A percentile compares a stretch with the other conserved stretches of the same genome.
phyloP scores from a whole-genome alignment of 129 eudicot species.

The Flaveria brownii region DNA sequence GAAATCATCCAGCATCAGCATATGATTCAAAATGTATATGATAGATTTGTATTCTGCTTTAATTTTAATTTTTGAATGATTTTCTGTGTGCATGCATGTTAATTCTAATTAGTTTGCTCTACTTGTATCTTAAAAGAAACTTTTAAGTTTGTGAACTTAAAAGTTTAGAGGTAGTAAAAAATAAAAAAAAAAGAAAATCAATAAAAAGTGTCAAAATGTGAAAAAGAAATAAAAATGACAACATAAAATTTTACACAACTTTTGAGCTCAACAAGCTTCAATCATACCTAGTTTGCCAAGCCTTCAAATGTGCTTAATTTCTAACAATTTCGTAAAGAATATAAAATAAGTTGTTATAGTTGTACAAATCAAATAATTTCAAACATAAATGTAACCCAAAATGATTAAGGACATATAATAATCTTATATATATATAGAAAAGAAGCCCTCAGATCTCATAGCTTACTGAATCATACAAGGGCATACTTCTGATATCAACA shows the following conservation, averaged over 20 bases:
- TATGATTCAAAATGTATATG: too few relatives aligned
- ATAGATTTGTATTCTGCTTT: too few relatives aligned
- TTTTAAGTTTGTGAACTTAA: too few relatives aligned
- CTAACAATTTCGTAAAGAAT: neutral
- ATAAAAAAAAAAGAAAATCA: too few relatives aligned
- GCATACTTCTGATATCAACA: neutral
- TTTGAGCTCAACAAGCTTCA: constrained; percentile 33
- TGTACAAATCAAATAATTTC: neutral
- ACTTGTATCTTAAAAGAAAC: too few relatives aligned
- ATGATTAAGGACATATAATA: neutral
- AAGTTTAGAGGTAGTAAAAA: too few relatives aligned
- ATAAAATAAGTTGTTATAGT: neutral
- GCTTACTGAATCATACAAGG: constrained; percentile 29
- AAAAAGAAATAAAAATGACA: neutral
- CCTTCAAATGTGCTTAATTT: constrained; percentile 36
- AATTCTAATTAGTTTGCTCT: too few relatives aligned
- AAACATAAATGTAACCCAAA: too few relatives aligned
- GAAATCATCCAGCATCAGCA: neutral
- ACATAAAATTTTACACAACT: constrained; percentile 30
- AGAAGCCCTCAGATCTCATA: constrained; percentile 29
- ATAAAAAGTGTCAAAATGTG: too few relatives aligned
- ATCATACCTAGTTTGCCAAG: constrained; percentile 23
- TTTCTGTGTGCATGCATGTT: too few relatives aligned
- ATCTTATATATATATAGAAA: neutral
- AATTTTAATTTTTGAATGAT: too few relatives aligned